Evolutionary conservation across 441 rosid genomes (phyloP), one percentile per base, ranked within the genome.

Genomic region (Melastoma candidum): DNA sequence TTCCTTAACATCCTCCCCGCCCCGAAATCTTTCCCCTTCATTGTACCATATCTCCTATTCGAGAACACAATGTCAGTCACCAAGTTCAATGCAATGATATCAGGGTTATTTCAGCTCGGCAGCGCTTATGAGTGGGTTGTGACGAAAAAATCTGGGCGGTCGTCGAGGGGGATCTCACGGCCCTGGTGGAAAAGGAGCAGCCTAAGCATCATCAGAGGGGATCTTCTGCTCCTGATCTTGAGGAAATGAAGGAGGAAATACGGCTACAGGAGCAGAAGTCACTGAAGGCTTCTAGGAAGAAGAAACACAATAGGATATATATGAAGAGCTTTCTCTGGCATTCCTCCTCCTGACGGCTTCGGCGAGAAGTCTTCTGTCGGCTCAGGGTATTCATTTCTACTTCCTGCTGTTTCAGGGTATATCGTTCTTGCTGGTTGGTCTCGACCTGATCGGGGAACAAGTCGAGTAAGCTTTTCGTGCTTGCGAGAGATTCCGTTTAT

Each of bases 61-160:
- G 97, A 89, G 66, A 86, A 86, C 86, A 90, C 95, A 22, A 90
- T 90, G 97, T 90, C 97, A 0, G 94, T 90, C 39, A 89, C 97
- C 48, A 90, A 90, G 64, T 90, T 90, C 85, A 90, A 86, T 4
- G 97, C 97, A 65, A 90, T 84, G 97, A 64, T 90, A 12, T 90
- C 97, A 1, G 97, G 97, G 39, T 58, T 90, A n/a, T 90, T 90
- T 52, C 95, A 86, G 77, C 90, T 90, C 0, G 97, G 97, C 53
- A 86, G 90, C 36, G 90, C 97, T 10, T 90, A 90, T 3, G 97
- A 90, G 52, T 90, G 95, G 97, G 85, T 84, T 2, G 97, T 90
- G 46, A 90, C 97, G 8, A 86, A 90, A 72, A 90, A 90, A 58
- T 82, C 94, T 1, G 97, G 97, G 2, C 73, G 95, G 64, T 75